phyloP scores from a whole-genome alignment of 2,329 filamentous ascomycete species.

The Fusarium oxysporum region DNA sequence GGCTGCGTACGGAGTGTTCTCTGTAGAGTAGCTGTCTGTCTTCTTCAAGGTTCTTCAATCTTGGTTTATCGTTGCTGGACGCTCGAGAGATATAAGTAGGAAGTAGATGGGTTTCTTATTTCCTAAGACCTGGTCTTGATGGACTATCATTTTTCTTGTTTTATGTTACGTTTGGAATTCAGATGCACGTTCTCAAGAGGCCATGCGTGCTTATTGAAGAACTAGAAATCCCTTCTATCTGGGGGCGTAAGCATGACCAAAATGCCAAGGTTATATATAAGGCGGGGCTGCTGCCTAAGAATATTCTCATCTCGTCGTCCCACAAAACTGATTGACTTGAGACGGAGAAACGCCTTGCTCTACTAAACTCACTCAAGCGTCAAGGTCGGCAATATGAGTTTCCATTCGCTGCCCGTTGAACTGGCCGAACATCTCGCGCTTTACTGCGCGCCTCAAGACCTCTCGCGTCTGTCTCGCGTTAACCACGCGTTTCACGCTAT shows the following conservation, averaged over 20 bases:
- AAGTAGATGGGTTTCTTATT: accelerated
- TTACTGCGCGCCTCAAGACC: not conserved
- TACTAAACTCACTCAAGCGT: accelerated
- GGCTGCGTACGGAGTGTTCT: not conserved
- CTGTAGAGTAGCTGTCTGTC: not conserved
- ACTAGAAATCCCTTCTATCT: too few species aligned
- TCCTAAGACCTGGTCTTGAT: accelerated
- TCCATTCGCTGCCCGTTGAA: not conserved
- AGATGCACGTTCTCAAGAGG: not conserved
- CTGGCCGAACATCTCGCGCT: not conserved
- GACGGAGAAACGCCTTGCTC: accelerated
- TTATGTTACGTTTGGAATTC: not conserved
- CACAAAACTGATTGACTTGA: not conserved
- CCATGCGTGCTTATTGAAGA: not conserved
- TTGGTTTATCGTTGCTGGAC: accelerated
- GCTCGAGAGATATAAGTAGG: too few species aligned
- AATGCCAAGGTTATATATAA: not conserved
- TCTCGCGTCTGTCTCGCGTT: not conserved
- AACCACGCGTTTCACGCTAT: not conserved
- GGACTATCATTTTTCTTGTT: accelerated
- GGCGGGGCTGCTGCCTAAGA: not conserved
- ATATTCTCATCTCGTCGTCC: not conserved
- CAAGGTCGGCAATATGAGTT: not conserved
- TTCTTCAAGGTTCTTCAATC: accelerated
- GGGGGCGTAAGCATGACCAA: not conserved